Percentiles rank a stretch among this genome's conserved stretches.
Conservation (phyloP, 495 filamentous ascomycete genomes). For the Astrothelium macrocarpum region DNA sequence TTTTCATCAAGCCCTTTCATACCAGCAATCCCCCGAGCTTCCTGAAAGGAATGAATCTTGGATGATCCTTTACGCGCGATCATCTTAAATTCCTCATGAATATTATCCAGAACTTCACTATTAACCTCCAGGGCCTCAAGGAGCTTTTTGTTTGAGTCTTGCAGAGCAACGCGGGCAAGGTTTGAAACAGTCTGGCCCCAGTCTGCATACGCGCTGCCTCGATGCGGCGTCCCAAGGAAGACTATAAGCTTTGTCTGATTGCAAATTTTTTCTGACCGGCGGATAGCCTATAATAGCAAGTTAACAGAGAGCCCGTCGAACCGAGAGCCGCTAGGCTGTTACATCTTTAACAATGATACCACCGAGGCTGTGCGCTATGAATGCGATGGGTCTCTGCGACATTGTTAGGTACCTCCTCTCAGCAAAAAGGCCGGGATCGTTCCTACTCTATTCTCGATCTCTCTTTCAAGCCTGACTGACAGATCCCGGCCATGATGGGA, state of each 20-base stretch:
- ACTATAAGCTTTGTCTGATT: constrained; percentile 6
- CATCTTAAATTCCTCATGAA: constrained; percentile 30
- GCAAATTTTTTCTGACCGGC: constrained; percentile 3
- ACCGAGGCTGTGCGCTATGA: constrained; percentile 18
- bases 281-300: not conserved
- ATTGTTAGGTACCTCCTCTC: not conserved
- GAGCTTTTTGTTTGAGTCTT: constrained; percentile 25
- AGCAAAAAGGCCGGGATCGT: not conserved
- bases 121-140: constrained; percentile 29
- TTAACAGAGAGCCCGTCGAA: not conserved
- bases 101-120: constrained; percentile 33
- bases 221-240: constrained; percentile 16
- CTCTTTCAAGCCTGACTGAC: constrained; percentile 1
- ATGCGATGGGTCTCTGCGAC: constrained; percentile 8
- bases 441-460: constrained; percentile 9
- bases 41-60: constrained; percentile 37
- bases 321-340: constrained; percentile 7
- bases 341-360: constrained; percentile 17
- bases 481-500: constrained; percentile 12
- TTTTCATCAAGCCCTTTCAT: constrained; percentile 32
- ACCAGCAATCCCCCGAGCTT: constrained; percentile 31
- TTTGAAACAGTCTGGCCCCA: constrained; percentile 17
- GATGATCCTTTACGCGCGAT: constrained; percentile 22
- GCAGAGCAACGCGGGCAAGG: constrained; percentile 22
- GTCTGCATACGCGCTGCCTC: constrained; percentile 4